These are phyloP conservation scores for Claviceps spartinae DNA, from an alignment of 2,329 filamentous ascomycete species.

Conservation along the genomic window DNA sequence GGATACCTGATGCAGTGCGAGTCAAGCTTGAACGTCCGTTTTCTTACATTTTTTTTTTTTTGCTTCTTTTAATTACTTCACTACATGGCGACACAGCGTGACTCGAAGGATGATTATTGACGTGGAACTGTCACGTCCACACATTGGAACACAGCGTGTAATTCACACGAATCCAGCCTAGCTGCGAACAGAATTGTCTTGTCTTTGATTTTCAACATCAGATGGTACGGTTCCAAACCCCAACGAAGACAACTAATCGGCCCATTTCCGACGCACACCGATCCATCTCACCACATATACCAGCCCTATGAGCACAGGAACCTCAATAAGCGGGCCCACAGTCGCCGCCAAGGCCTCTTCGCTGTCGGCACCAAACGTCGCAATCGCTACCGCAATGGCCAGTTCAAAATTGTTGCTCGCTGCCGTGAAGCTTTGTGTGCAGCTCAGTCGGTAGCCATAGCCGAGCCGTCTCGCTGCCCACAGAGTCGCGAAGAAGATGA, in stretches of 20 bases:
- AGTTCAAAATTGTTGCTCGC: constrained; percentile 91
- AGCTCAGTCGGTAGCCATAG: constrained; percentile 56
- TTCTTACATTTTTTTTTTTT: neutral
- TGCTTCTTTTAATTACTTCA: neutral
- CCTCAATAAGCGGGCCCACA: constrained; percentile 75
- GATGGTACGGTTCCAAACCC: neutral
- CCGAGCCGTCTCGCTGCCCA: constrained; percentile 48
- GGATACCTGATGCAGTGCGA: too few relatives aligned
- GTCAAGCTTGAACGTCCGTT: neutral
- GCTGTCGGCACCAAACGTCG: constrained; percentile 63
- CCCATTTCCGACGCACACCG: constrained; percentile 3
- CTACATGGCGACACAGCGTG: neutral
- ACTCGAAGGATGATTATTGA: neutral
- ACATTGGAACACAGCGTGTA: neutral
- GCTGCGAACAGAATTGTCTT: neutral
- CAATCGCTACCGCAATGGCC: constrained; percentile 76
- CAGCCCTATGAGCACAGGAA: constrained; percentile 63
- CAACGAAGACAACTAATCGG: neutral
- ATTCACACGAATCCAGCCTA: neutral
- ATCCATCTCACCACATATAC: constrained; percentile 46
- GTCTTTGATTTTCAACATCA: neutral
- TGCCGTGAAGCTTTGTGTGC: constrained; percentile 76
- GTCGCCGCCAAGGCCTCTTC: constrained; percentile 72
- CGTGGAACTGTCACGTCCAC: neutral
- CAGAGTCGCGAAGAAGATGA: constrained; percentile 61